A percentile compares a stretch with the other conserved stretches of the same genome.
Evolutionary conservation across 2,329 filamentous ascomycete genomes (phyloP).

Genomic region (Neofusicoccum parvum): DNA sequence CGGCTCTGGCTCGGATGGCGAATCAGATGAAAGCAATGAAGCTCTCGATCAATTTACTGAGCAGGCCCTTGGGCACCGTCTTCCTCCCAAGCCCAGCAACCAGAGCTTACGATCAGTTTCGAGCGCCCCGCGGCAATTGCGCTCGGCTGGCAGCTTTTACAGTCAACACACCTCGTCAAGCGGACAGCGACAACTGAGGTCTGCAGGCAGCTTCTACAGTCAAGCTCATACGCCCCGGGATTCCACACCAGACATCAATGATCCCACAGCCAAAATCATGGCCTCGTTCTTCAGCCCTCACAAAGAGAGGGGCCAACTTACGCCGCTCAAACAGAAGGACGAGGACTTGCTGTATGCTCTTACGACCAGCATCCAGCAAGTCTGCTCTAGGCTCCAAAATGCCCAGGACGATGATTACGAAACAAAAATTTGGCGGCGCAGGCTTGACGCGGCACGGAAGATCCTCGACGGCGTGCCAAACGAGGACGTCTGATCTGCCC

Average conservation of each 20-base stretch:
- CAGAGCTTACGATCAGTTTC: slow-evolving; percentile 1
- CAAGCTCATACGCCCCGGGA: not conserved
- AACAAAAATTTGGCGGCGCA: slow-evolving; percentile 65
- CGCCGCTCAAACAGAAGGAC: slow-evolving; percentile 54
- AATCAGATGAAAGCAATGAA: slow-evolving; percentile 43
- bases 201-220: slow-evolving; percentile 11
- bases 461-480: slow-evolving; percentile 67
- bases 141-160: slow-evolving; percentile 9
- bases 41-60: slow-evolving; percentile 43
- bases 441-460: slow-evolving; percentile 73
- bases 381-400: slow-evolving; percentile 54
- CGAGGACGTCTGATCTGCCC: slow-evolving; percentile 16
- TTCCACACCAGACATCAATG: not conserved
- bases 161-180: not conserved
- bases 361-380: slow-evolving; percentile 57
- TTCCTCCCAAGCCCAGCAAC: slow-evolving; percentile 8
- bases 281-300: slow-evolving; percentile 14
- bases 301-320: slow-evolving; percentile 10
- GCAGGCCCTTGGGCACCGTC: slow-evolving; percentile 23
- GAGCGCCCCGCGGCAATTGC: not conserved
- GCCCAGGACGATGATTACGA: slow-evolving; percentile 51
- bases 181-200: slow-evolving; percentile 9
- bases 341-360: slow-evolving; percentile 54
- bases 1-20: slow-evolving; percentile 32
- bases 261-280: slow-evolving; percentile 17